Base-by-base conservation (phyloP, 495 filamentous ascomycete species). In the Xylaria sp. region DNA sequence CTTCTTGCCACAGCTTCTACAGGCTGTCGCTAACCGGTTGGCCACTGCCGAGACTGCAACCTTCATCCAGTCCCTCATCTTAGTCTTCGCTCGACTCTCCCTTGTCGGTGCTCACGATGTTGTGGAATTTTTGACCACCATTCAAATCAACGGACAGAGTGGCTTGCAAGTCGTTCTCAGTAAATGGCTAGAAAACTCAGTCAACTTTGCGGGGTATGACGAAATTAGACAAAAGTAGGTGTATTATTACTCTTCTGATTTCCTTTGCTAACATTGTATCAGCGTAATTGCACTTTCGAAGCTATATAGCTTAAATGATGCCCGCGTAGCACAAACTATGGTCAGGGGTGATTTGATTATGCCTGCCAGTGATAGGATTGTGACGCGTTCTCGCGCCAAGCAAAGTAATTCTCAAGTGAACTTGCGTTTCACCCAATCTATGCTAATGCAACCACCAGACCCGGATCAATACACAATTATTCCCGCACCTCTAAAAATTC, bases 121-220 rank as follows among this genome's bases (percentile, higher is more conserved):
- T 6, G 90, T 98, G 3, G 91, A 94, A 71, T 99, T 99, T 82
- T 84, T 99, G 44, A 90, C 91, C 31, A 90, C 93, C 68, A 90
- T 97, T 61, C 87, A 93, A 72, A 88, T 99, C 68, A 87, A 88
- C 37, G 86, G 85, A 24, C 84, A 89, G 73, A 97, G 86, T 75
- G 96, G 96, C 15, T 84, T 99, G 9, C 88, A 93, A 64, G 90
- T 98, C 2, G 96, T 99, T 17, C 81, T 99, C 71, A 85, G 89
- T 81, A 98, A 98, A 80, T 99, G 96, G 96, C 86, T 98, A 0
- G 95, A 97, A 80, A 96, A 98, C 80, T 97, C 94, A 3, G 88
- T 96, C 81, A 97, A 91, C 78, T 98, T 99, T 80, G 93, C 93
- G 9, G 96, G 96, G 24, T 99, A 98, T 75, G 94, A 98, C 74